A percentile compares a stretch with the other conserved stretches of the same genome.
Evolutionary conservation across 1,284 basidiomycete species (phyloP).

Genomic region (Leccinum subspadiceum): DNA sequence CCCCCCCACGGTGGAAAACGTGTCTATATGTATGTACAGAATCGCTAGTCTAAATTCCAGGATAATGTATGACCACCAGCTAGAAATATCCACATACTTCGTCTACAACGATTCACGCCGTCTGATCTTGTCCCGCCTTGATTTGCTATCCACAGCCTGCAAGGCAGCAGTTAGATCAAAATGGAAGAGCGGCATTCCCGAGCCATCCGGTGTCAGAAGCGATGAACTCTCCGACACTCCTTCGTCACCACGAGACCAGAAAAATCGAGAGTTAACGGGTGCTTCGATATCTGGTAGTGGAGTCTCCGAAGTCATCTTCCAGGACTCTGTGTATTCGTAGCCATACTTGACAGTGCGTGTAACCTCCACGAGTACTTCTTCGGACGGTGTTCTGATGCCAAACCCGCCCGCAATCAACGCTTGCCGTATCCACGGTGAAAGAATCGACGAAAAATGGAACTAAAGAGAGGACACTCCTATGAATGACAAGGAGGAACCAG

Average conservation of each 20-base stretch:
- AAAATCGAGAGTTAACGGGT: constrained; percentile 28
- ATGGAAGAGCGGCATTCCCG: constrained; percentile 83
- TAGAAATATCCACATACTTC: background rate
- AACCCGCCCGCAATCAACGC: constrained; percentile 88
- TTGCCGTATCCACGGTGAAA: constrained; percentile 93
- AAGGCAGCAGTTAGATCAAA: constrained; percentile 77
- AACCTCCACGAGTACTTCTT: constrained; percentile 55
- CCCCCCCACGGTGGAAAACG: background rate
- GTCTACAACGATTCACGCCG: background rate
- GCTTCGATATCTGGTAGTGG: constrained; percentile 37
- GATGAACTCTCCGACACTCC: constrained; percentile 32
- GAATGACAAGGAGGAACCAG: background rate
- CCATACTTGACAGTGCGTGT: constrained; percentile 69
- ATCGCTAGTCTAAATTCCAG: background rate
- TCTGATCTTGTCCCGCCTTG: background rate
- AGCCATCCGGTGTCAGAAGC: constrained; percentile 40
- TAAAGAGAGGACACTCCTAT: constrained; percentile 27
- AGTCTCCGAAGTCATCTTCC: constrained; percentile 19
- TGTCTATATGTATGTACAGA: background rate
- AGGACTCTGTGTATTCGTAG: constrained; percentile 33
- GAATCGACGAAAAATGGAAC: constrained; percentile 87
- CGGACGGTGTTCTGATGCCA: constrained; percentile 54
- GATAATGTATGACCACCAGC: background rate
- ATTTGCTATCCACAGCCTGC: constrained; percentile 55
- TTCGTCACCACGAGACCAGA: constrained; percentile 3